Base-by-base conservation (phyloP, 1,139 yeast genomes). In the Taphrina deformans region DNA sequence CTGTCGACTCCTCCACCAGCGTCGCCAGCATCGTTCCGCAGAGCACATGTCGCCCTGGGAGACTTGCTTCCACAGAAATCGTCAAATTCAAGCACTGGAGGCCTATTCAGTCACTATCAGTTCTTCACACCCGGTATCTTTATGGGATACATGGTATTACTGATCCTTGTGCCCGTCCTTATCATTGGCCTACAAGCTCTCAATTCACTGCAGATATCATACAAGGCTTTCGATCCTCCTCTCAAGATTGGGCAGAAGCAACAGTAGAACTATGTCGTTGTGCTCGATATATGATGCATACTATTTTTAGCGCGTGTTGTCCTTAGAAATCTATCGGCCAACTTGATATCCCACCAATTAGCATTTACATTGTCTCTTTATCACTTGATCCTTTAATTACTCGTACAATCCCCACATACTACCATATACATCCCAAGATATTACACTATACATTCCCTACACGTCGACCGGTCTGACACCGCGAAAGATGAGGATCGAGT, bases 61-160 rank as follows among this genome's bases (percentile, higher is more conserved):
- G 33, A 45, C 26, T 16, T 29, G 14, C 35, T 29, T 3, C 31
- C 29, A 26, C 18, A 23, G 10, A 59, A 59, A 51, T 26, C 38
- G 4, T 29, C 45, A 29, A 35, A 38, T 29, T 18, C 23, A 23
- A 50, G 45, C 23, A 59, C 51, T 3, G 63, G 63, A 10, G 62
- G 66, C 7, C 56, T 83, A 62, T 82, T 83, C 72, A 79, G 79
- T 63, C 76, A 78, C 65, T 83, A 83, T 72, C 77, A 78, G 65
- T 83, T 82, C 71, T 81, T 83, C 72, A 76, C 84, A n/a, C 79
- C 83, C 12, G 96, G 92, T 21, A 80, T 88, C 69, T 86, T 87
- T 81, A 85, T 85, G 86, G 80, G 84, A 61, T 77, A 84, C 66
- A 76, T 88, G 65, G 87, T 86, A 26, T 77, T 86, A 2, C 75